phyloP scores from a whole-genome alignment of 2,329 filamentous ascomycete species.

The Nigrograna mackinnonii region DNA sequence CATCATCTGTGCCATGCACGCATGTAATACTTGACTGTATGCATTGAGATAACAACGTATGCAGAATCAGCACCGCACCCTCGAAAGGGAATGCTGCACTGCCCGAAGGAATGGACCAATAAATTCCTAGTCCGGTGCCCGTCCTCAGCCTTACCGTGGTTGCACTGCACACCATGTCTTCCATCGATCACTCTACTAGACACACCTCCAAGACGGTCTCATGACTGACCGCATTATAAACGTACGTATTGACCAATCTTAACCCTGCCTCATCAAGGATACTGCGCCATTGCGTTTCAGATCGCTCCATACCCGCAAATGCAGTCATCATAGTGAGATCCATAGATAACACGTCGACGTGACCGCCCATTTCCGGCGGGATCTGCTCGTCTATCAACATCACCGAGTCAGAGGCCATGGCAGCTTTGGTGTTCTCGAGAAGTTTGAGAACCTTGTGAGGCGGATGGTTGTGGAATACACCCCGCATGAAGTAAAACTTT shows the following conservation, averaged over 20 bases:
- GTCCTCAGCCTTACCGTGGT: too few relatives aligned
- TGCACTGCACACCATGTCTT: too few relatives aligned
- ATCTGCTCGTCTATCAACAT: not conserved
- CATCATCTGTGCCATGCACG: too few relatives aligned
- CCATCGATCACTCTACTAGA: not conserved
- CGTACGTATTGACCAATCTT: not conserved
- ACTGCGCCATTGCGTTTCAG: not conserved
- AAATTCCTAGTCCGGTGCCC: too few relatives aligned
- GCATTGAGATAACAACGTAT: too few relatives aligned
- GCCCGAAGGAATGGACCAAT: too few relatives aligned
- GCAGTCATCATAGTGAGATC: not conserved
- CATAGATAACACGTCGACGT: not conserved
- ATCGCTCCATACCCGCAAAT: not conserved
- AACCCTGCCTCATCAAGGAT: not conserved
- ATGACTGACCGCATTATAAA: not conserved
- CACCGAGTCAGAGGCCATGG: constrained; percentile 1
- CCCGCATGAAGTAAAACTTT: not conserved
- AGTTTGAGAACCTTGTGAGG: not conserved
- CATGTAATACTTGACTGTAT: too few relatives aligned
- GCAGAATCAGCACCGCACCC: too few relatives aligned
- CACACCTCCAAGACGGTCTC: not conserved
- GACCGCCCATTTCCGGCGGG: not conserved
- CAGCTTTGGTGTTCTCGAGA: not conserved
- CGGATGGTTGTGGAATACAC: not conserved
- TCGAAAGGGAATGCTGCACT: too few relatives aligned